These are phyloP conservation scores for Paramecium primaurelia DNA, from an alignment of 73 alveolate genomes.

Conservation along the genomic window DNA sequence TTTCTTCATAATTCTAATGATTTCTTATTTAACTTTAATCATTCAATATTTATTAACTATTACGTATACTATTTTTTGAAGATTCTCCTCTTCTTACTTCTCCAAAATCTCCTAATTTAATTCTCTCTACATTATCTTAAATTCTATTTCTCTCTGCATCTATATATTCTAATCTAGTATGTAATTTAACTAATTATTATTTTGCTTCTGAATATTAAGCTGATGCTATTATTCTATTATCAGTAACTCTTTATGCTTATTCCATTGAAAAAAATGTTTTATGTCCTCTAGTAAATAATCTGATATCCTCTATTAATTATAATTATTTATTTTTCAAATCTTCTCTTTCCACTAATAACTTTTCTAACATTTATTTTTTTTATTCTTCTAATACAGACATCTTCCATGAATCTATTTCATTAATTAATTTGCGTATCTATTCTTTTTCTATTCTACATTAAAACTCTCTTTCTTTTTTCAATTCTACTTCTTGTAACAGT, in stretches of 20 bases:
- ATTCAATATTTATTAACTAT: background rate
- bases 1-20: background rate
- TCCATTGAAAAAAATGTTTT: conserved; percentile 30
- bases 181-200: background rate
- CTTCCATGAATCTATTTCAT: conserved; percentile 53
- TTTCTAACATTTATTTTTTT: conserved; percentile 36
- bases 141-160: conserved; percentile 49
- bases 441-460: conserved; percentile 54
- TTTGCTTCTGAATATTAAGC: conserved; percentile 45
- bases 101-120: conserved; percentile 45
- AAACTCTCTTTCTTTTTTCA: conserved; percentile 48
- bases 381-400: conserved; percentile 39
- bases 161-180: conserved; percentile 32
- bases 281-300: conserved; percentile 47
- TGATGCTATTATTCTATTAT: conserved; percentile 23
- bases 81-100: conserved; percentile 23
- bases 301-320: conserved; percentile 43
- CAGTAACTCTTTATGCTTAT: background rate
- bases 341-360: conserved; percentile 46
- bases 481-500: conserved; percentile 42
- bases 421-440: conserved; percentile 32
- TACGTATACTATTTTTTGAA: background rate
- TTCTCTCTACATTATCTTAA: conserved; percentile 44
- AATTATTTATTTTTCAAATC: conserved; percentile 27
- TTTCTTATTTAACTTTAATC: background rate